Conservation (phyloP, 805 yeast species). For the Yarrowia bubula region DNA sequence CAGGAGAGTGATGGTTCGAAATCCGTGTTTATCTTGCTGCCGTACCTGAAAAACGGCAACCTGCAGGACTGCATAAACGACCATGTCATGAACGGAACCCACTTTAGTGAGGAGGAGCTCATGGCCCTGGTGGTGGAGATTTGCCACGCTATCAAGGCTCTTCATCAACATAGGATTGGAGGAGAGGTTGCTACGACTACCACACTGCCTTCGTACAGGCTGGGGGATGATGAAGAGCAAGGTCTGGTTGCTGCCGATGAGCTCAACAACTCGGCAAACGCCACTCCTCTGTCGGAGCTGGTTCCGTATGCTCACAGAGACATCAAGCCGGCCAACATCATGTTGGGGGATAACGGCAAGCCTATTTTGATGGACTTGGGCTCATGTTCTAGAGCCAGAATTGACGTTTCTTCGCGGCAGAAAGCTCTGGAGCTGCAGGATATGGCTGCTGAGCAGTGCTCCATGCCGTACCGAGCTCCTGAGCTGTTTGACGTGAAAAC, state of each 20-base stretch:
- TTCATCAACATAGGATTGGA: conserved; percentile 53
- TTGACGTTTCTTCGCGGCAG: conserved; percentile 54
- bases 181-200: conserved; percentile 3
- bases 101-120: conserved; percentile 62
- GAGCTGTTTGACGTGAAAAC: conserved; percentile 77
- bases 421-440: conserved; percentile 78
- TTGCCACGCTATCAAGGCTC: conserved; percentile 67
- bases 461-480: conserved; percentile 86
- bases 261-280: conserved; percentile 40
- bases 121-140: conserved; percentile 62
- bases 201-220: not conserved
- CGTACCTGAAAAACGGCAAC: conserved; percentile 70
- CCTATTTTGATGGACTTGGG: conserved; percentile 87
- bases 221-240: conserved; percentile 32
- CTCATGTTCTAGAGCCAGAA: conserved; percentile 64
- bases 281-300: conserved; percentile 54
- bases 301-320: conserved; percentile 82
- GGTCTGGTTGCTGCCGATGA: conserved; percentile 36
- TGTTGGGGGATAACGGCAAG: conserved; percentile 68
- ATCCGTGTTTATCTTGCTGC: conserved; percentile 74
- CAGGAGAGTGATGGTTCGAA: conserved; percentile 77
- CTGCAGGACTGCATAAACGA: conserved; percentile 76
- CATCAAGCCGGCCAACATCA: conserved; percentile 83
- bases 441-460: conserved; percentile 77
- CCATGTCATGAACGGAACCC: conserved; percentile 54